These are phyloP conservation scores for Podaxis sp. DNA, from an alignment of 768 basidiomycete genomes.

Conservation along the genomic window DNA sequence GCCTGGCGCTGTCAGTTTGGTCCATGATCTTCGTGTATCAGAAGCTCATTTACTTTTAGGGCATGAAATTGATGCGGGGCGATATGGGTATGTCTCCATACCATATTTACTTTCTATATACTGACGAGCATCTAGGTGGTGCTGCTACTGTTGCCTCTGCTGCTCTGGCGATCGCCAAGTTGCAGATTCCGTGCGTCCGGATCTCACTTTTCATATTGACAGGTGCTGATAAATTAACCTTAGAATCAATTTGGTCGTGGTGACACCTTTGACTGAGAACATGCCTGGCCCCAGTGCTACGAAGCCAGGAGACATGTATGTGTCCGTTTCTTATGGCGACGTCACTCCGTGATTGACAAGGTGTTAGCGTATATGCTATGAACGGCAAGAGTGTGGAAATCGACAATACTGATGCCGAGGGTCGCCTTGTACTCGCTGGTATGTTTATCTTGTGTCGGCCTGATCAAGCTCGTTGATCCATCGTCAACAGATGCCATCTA, in stretches of 20 bases:
- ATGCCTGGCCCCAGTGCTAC: conserved; percentile 71
- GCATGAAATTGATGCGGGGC: conserved; percentile 81
- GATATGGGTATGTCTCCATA: conserved; percentile 63
- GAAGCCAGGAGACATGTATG: conserved; percentile 84
- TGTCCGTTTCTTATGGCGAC: not conserved
- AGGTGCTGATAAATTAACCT: not conserved
- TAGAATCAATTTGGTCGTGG: conserved; percentile 71
- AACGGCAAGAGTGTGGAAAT: conserved; percentile 85
- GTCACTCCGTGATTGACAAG: not conserved
- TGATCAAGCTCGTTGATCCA: not conserved
- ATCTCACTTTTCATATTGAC: not conserved
- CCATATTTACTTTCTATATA: not conserved
- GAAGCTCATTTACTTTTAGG: conserved; percentile 29
- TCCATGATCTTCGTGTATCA: not conserved
- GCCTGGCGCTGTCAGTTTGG: conserved; percentile 50
- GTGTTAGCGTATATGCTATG: conserved; percentile 70
- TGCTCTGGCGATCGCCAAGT: conserved; percentile 74
- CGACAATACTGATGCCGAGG: conserved; percentile 86
- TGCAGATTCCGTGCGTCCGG: conserved; percentile 65
- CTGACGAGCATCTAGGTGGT: conserved; percentile 41
- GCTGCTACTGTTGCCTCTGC: conserved; percentile 76
- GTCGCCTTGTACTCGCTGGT: conserved; percentile 73
- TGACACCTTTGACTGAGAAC: conserved; percentile 80
- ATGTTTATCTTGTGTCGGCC: conserved; percentile 12
- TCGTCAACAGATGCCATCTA: conserved; percentile 65